Evolutionary conservation across 1,284 basidiomycete species (phyloP), one percentile per base, ranked within the genome.

Genomic region (Leccinum griseonigrum): DNA sequence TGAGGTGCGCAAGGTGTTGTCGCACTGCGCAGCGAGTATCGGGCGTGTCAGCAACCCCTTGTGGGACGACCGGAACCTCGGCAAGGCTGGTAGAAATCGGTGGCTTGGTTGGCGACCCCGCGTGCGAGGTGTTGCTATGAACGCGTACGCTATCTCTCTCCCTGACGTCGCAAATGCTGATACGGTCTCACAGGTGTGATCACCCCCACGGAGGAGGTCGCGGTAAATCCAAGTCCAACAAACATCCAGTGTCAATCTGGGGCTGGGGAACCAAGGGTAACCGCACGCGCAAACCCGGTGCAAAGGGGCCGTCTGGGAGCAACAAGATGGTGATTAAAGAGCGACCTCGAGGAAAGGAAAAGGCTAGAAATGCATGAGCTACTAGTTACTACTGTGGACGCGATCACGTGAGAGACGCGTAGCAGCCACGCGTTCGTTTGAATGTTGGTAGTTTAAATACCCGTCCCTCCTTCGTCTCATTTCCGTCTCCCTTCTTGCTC

Each of bases 171-270:
- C 9, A 6, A 2, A 38, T 56, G 3, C 65, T 73, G n/a, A 70
- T 34, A n/a, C n/a, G 3, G 3, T 7, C 2, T 54, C 16, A 14
- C 0, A 94, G 91, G 50, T 83, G 84, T 63, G 97, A 98, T 77
- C 97, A 99, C 78, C 96, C 97, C 65, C 95, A 95, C 76, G 97
- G 97, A 79, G 97, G 97, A 82, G 96, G 97, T 75, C 91, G 97
- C 79, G 97, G 97, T 73, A 98, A 97, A 79, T 94, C 91, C 63
- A 98, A 98, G 84, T 94, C 93, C 66, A 92, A 97, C 85, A 94
- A 94, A 74, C 89, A 95, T 74, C 94, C 95, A 4, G 87, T 92
- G 22, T 94, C 94, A 28, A 88, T 92, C 60, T 96, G 91, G 85
- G 96, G 96, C 63, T 92, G 94, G 87, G 84, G 92, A 65, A 91